Conservation (phyloP, 2,329 filamentous ascomycete species). For the Colletotrichum melonis region DNA sequence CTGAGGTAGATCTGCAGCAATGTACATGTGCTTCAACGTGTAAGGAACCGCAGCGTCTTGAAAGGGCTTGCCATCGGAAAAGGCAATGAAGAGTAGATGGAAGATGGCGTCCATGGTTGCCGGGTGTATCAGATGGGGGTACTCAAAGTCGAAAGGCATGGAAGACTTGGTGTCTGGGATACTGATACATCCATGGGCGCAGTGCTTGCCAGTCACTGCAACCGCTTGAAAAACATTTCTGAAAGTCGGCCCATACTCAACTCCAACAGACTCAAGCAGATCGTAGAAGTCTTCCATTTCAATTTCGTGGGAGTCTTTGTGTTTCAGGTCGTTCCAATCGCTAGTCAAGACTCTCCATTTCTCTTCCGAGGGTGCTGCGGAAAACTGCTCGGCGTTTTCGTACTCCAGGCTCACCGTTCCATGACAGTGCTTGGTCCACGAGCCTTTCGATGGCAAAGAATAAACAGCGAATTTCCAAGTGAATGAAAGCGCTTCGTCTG, state of each 20-base stretch:
- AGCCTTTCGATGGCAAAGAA: neutral
- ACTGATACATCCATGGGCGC: neutral
- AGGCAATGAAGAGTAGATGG: conserved; percentile 35
- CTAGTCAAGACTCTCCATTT: neutral
- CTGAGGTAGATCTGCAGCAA: conserved; percentile 2
- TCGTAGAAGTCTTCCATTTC: conserved; percentile 36
- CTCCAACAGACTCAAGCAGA: conserved; percentile 29
- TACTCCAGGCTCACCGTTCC: conserved; percentile 1
- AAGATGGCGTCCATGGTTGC: conserved; percentile 45
- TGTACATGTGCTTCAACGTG: conserved; percentile 8
- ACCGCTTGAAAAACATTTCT: conserved; percentile 10
- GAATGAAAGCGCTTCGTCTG: neutral
- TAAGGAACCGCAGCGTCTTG: conserved; percentile 20
- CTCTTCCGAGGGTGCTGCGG: neutral
- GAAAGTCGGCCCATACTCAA: conserved; percentile 37
- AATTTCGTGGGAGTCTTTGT: neutral
- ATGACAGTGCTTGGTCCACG: conserved; percentile 15
- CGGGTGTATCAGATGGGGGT: conserved; percentile 46
- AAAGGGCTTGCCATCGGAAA: conserved; percentile 5
- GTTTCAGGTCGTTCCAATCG: neutral
- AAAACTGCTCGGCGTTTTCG: neutral
- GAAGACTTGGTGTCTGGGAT: conserved; percentile 34
- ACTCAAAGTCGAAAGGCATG: conserved; percentile 46
- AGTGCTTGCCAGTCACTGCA: neutral
- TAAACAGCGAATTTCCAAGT: conserved; percentile 11